Evolutionary conservation across 768 basidiomycete genomes (phyloP), one percentile per base, ranked within the genome.

Genomic region (Leccinum subgranulosum): DNA sequence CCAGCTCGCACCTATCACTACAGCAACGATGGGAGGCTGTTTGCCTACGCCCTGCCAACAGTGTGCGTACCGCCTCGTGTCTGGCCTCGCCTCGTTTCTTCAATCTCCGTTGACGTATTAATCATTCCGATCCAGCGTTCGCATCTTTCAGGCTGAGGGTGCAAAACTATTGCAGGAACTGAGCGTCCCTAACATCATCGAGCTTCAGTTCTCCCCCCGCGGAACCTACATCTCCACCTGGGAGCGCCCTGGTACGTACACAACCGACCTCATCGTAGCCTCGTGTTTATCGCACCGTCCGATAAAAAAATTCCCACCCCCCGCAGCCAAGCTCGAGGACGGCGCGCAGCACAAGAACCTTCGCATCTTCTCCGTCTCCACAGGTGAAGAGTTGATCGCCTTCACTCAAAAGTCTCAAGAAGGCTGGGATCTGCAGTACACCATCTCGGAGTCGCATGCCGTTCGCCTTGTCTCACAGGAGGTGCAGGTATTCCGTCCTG

Each of bases 201-300:
- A 98, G 68, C 71, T 98, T 3, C 82, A 82, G 66, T 97, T 99
- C 75, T 98, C 96, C 6, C 95, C 97, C 10, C 84, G 90, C 59
- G 95, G 93, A 39, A 93, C 90, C 0, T 98, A 92, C 73, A 69
- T 99, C 45, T 95, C 93, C 53, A 95, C 92, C 49, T 98, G 95
- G 92, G 95, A 98, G 76, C 84, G 97, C 57, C 92, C 89, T 64
- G 78, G 86, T 86, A 66, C 52, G 80, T 72, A 53, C n/a, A n/a
- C n/a, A n/a, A n/a, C n/a, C n/a, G n/a, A n/a, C 41, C 57, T 47
- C 52, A n/a, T 60, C 48, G 21, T 19, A 12, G 51, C 70, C 66
- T 68, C 71, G 60, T 70, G 70, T 66, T 54, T 9, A 61, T 43
- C 55, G 12, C 31, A 56, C 60, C 48, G 17, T 23, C 33, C 28